Base-by-base conservation (phyloP, 2,329 filamentous ascomycete species). In the Talaromyces islandicus region DNA sequence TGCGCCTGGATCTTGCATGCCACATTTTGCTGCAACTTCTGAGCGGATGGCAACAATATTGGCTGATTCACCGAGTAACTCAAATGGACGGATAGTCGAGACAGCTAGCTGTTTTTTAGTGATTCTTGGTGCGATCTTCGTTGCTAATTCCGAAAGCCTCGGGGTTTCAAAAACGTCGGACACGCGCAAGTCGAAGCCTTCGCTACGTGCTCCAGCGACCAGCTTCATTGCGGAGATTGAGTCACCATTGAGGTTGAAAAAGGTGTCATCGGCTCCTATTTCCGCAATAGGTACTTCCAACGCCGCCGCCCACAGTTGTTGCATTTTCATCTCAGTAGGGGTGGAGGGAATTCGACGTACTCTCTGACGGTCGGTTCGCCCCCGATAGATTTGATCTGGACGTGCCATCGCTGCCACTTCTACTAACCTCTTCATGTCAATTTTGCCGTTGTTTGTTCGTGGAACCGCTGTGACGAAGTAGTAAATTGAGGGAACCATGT, bases 311-410 rank as follows among this genome's bases (percentile, higher is more conserved):
- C 58, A 60, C n/a, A 60, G n/a, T 25, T 52, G 4, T 43, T 56
- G 58, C n/a, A 60, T 46, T 7, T 24, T 21, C 17, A 29, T 51
- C 38, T 60, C 58, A 11, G 9, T 30, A 17, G 53, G 5, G 2
- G 58, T 56, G 5, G 52, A 61, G 60, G 2, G 46, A 1, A 21
- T 50, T 50, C 46, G 46, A 4, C 19, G 54, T 68, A 63, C 24
- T 63, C 17, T 21, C 32, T 73, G 58, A 80, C 73, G 1, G 70
- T 63, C 9, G 27, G n/a, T 24, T 58, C 54, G 38, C 32, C 50
- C n/a, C 41, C 32, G 35, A 25, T 57, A 38, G 25, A 60, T 19
- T n/a, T 35, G 19, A 38, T 60, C 56, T 38, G 62, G 52, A 19
- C 57, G 46, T 25, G 46, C 43, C 55, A 54, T 52, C 35, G 43